Evolutionary conservation across 169 alveolate species (phyloP), one percentile per base, ranked within the genome.

Genomic region (Babesia ovata): DNA sequence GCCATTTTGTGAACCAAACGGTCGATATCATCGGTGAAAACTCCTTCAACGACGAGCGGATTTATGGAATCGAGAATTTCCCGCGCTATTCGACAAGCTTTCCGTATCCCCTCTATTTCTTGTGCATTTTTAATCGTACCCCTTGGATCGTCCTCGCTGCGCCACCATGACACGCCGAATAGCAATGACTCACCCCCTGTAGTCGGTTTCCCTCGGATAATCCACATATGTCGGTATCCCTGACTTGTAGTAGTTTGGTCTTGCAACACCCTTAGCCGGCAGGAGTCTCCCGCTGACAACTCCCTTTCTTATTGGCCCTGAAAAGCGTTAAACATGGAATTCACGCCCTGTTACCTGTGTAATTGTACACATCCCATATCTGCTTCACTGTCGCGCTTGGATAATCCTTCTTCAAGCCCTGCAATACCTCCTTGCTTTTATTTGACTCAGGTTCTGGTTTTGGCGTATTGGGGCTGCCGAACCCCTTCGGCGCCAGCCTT

Each of bases 11-110:
- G 86, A 13, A 88, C 72, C 60, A 61, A 58, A 16, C 88, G 71
- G 39, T 88, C 93, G 16, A 88, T 73, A 36, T 84, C 89, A 74
- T 88, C 90, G 19, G 93, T 88, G 49, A 87, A 79, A 10, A 88
- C 69, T 3, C 93, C 93, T 70, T 84, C 91, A 46, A 85, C 85
- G 10, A 88, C 53, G 4, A 71, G 63, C n/a, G 84, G 71, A 19
- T 75, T 57, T 11, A 82, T 82, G 26, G 78, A 84, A 48, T 88
- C 93, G 86, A 88, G 75, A 16, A 88, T 50, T 60, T 88, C 87
- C 62, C 93, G 50, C 2, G 91, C 93, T 21, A 88, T 75, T 22
- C 54, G 53, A 24, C 93, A 88, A 24, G 88, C 90, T 16, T 84
- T 74, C 26, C 85, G 42, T 4, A 88, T 88, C 12, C 87, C 87